These are phyloP conservation scores for Pezizomycotina sp. DNA, from an alignment of 2,329 filamentous ascomycete genomes.

Conservation along the genomic window DNA sequence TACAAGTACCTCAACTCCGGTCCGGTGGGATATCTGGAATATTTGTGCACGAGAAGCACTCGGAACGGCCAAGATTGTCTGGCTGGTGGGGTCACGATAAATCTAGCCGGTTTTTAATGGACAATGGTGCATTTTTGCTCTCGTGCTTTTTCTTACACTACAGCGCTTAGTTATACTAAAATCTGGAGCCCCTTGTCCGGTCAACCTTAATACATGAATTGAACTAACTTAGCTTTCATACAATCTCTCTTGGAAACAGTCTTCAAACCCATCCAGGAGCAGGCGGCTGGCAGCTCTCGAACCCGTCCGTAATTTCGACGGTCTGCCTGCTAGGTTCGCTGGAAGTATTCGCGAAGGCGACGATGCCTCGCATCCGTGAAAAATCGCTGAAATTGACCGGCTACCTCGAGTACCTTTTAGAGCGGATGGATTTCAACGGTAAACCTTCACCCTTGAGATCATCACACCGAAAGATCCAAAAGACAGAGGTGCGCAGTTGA, in stretches of 20 bases:
- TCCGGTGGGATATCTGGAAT: slow-evolving; percentile 60
- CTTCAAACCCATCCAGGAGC: slow-evolving; percentile 67
- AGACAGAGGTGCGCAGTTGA: slow-evolving; percentile 64
- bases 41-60: slow-evolving; percentile 65
- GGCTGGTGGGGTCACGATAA: slow-evolving; percentile 86
- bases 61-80: slow-evolving; percentile 43
- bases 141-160: too few species aligned
- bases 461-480: slow-evolving; percentile 53
- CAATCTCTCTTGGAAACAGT: slow-evolving; percentile 26
- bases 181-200: too few species aligned
- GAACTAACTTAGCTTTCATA: background rate
- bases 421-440: slow-evolving; percentile 1
- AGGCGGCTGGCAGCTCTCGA: slow-evolving; percentile 68
- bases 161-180: too few species aligned
- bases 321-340: slow-evolving; percentile 58
- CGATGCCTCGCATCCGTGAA: slow-evolving; percentile 49
- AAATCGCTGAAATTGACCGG: slow-evolving; percentile 59
- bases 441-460: slow-evolving; percentile 36
- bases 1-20: slow-evolving; percentile 91
- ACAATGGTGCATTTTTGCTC: slow-evolving; percentile 37
- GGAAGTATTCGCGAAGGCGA: slow-evolving; percentile 55
- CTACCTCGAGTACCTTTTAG: slow-evolving; percentile 51
- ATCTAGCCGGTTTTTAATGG: slow-evolving; percentile 62
- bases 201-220: slow-evolving; percentile 4
- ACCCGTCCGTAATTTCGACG: slow-evolving; percentile 63